A percentile compares a stretch with the other conserved stretches of the same genome.
Conservation (phyloP, 139 green algal species). For the Micromonas commoda region DNA sequence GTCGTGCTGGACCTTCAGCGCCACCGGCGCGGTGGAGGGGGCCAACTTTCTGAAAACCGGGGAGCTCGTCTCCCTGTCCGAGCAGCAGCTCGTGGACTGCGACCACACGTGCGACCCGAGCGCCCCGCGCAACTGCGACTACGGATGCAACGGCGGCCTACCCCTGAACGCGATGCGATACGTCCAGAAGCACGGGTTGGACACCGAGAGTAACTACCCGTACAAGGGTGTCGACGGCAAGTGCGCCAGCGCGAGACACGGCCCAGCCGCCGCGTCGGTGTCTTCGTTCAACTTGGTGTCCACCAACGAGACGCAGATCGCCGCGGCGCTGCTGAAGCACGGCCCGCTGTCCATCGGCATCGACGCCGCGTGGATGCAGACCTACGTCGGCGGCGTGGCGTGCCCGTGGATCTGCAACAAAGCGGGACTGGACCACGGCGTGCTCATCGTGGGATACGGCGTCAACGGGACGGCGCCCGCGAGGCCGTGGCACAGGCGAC, state of each 20-base stretch:
- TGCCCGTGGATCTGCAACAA: constrained; percentile 47
- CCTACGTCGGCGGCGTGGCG: constrained; percentile 44
- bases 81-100: constrained; percentile 74
- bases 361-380: constrained; percentile 49
- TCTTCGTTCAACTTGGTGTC: constrained; percentile 47
- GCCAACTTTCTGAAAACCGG: constrained; percentile 56
- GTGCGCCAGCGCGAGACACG: constrained; percentile 29
- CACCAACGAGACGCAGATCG: constrained; percentile 48
- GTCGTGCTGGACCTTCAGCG: constrained; percentile 49
- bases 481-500: constrained; percentile 27
- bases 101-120: constrained; percentile 41
- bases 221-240: constrained; percentile 28
- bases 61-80: constrained; percentile 47
- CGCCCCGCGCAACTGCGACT: constrained; percentile 20
- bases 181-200: constrained; percentile 36
- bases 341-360: constrained; percentile 56
- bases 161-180: constrained; percentile 46
- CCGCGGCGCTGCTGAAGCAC: constrained; percentile 55
- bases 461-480: constrained; percentile 32
- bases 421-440: constrained; percentile 60
- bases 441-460: constrained; percentile 70
- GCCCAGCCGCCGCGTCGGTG: constrained; percentile 32
- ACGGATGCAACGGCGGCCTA: constrained; percentile 41
- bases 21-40: constrained; percentile 54
- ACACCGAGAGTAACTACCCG: constrained; percentile 40